Evolutionary conservation across 306 rosid species (phyloP).

Genomic region (Cicer chorassanicum): DNA sequence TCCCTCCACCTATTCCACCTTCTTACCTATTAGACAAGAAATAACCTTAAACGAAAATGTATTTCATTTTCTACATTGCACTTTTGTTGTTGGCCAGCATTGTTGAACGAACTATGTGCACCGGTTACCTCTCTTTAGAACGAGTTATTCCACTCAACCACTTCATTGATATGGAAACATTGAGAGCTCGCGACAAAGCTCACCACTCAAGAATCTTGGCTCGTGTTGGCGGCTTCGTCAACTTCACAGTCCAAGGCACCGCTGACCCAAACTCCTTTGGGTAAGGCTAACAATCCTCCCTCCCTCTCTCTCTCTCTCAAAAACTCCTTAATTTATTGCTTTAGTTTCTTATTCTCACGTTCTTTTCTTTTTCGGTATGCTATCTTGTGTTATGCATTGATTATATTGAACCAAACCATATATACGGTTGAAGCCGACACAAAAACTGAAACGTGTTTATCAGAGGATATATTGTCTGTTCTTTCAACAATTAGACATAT

Average conservation of each 20-base stretch:
- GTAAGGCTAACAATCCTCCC: slow-evolving; percentile 53
- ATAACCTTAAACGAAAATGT: no score
- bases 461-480: no score
- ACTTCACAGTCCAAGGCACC: slow-evolving; percentile 81
- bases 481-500: no score
- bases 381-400: not conserved
- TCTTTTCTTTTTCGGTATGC: slow-evolving; percentile 22
- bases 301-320: not conserved
- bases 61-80: no score
- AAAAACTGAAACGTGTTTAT: no score
- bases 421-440: no score
- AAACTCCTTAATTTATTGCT: not conserved
- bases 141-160: slow-evolving; percentile 61
- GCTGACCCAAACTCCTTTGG: slow-evolving; percentile 81
- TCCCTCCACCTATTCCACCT: no score
- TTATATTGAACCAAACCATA: no score
- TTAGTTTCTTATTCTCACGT: not conserved
- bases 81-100: no score
- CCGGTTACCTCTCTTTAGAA: slow-evolving; percentile 64
- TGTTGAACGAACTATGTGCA: slow-evolving; percentile 17
- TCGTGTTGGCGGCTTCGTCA: slow-evolving; percentile 63
- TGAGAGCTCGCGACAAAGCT: slow-evolving; percentile 71
- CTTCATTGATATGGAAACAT: slow-evolving; percentile 58
- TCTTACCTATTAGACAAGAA: no score
- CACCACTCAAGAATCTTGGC: slow-evolving; percentile 79